These are phyloP conservation scores for Leonotis leonurus DNA, from an alignment of 257 asterid genomes.

Conservation along the genomic window DNA sequence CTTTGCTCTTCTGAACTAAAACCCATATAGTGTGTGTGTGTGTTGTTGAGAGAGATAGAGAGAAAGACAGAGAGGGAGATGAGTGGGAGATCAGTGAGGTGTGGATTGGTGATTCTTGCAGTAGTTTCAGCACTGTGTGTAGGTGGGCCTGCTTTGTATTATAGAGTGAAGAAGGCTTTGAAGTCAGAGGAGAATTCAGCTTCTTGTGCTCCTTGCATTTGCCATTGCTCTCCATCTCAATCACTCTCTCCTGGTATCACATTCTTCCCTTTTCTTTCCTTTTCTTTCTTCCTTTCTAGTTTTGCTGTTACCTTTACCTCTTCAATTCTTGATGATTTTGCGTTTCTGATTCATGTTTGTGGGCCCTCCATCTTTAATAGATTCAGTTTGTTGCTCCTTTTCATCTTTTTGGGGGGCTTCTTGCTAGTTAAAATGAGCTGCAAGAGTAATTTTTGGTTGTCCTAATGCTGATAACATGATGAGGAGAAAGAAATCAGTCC, in stretches of 20 bases:
- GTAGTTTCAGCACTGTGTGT: slow-evolving; percentile 80
- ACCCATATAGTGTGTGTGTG: background rate
- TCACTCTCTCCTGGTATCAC: slow-evolving; percentile 66
- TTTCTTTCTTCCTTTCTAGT: background rate
- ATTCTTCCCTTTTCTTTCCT: background rate
- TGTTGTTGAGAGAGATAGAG: background rate
- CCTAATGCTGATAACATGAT: too few relatives aligned
- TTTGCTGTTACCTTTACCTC: background rate
- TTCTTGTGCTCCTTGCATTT: slow-evolving; percentile 62
- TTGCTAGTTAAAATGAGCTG: background rate
- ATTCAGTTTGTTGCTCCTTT: background rate
- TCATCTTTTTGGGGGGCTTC: too few relatives aligned
- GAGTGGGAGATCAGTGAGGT: slow-evolving; percentile 56
- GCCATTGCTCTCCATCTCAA: slow-evolving; percentile 76
- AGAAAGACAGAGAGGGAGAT: slow-evolving; percentile 20
- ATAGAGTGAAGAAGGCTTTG: slow-evolving; percentile 54
- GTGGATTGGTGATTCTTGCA: slow-evolving; percentile 68
- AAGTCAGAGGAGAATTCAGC: slow-evolving; percentile 31
- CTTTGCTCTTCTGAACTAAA: background rate
- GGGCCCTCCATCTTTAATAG: too few relatives aligned
- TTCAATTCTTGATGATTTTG: background rate
- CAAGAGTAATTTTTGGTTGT: too few relatives aligned
- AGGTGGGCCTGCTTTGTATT: slow-evolving; percentile 75
- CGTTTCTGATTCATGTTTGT: slow-evolving; percentile 2
- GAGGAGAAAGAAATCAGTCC: too few relatives aligned